phyloP scores from a whole-genome alignment of 371 early-diverging fungal species.

The Sporodiniella umbellata region DNA sequence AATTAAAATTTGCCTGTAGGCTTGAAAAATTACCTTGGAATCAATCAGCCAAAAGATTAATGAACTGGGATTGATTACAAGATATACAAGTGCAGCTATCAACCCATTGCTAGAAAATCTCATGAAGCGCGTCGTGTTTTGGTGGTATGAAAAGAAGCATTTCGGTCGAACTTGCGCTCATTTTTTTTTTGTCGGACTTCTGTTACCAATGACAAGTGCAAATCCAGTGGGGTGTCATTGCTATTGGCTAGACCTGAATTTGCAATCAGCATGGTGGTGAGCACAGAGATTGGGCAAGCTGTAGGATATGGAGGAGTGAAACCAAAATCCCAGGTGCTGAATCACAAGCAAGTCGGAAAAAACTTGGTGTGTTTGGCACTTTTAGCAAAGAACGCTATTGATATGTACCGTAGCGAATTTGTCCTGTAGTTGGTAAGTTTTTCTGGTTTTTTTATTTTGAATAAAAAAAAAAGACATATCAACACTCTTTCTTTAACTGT shows the following conservation, averaged over 20 bases:
- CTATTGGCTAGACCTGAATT: constrained; percentile 10
- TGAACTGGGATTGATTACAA: constrained; percentile 8
- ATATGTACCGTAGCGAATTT: constrained; percentile 16
- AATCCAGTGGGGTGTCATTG: constrained; percentile 16
- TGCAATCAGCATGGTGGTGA: constrained; percentile 9
- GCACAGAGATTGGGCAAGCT: constrained; percentile 8
- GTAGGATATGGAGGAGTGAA: constrained; percentile 13
- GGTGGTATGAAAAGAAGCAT: constrained; percentile 10
- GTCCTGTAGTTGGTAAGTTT: constrained; percentile 13
- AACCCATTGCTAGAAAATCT: constrained; percentile 7
- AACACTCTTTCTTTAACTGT: constrained; percentile 15
- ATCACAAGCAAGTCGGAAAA: constrained; percentile 11
- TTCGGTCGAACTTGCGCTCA: constrained; percentile 5
- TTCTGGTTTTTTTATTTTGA: constrained; percentile 16
- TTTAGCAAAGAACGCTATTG: constrained; percentile 14
- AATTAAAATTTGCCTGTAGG: constrained; percentile 7
- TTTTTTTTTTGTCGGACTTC: constrained; percentile 11
- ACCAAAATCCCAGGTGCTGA: constrained; percentile 12
- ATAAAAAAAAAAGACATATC: constrained; percentile 14
- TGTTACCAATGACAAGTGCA: constrained; percentile 13
- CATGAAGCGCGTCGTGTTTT: constrained; percentile 4
- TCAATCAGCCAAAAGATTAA: constrained; percentile 8
- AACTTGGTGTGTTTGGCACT: constrained; percentile 11
- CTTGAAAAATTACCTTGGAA: constrained; percentile 7
- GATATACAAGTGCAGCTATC: constrained; percentile 2